Base-by-base conservation (phyloP, 106 monocot genomes). In the Dioscorea zingiberensis region DNA sequence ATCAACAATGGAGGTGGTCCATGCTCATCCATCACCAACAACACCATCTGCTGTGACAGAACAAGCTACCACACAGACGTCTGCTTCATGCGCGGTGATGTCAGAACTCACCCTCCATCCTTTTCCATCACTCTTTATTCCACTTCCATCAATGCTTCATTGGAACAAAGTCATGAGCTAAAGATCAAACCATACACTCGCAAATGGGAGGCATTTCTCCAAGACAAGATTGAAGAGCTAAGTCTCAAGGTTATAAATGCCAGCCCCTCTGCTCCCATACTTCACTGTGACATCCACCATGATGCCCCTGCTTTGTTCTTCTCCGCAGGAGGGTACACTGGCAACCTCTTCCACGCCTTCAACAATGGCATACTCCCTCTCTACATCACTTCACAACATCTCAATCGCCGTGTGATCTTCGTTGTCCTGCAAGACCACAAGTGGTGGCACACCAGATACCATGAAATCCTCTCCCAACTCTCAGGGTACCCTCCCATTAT, bases 271-370 rank as follows among this genome's bases (percentile, higher is more conserved):
- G 6, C 21, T 25, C 17, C 4, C 27, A 8, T 22, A 56, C 13
- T 5, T n/a, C 45, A 44, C 15, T 90, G 90, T 56, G 90, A 90
- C 56, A 69, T 86, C 21, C 27, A 7, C 9, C 83, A 86, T 68
- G 47, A 70, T 21, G 85, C 58, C 38, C 78, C 86, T 7, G 90
- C 83, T 13, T 74, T 91, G 25, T 60, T 91, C 51, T 91, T 91
- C 80, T 86, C 80, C 51, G 76, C 81, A 17, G 90, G 90, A 1
- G 90, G 90, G 12, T 91, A 86, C 83, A 86, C 90, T 7, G 90
- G 90, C 18, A 91, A 91, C 64, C 54, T 84, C 18, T 86, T 73
- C 78, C 90, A 86, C 53, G 90, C 77, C 64, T 86, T 91, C 78
- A 83, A 73, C 30, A 83, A 91, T 59, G 83, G 83, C 0, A 65